Conservation (phyloP, 2,329 filamentous ascomycete species). For the Claviceps maximensis region DNA sequence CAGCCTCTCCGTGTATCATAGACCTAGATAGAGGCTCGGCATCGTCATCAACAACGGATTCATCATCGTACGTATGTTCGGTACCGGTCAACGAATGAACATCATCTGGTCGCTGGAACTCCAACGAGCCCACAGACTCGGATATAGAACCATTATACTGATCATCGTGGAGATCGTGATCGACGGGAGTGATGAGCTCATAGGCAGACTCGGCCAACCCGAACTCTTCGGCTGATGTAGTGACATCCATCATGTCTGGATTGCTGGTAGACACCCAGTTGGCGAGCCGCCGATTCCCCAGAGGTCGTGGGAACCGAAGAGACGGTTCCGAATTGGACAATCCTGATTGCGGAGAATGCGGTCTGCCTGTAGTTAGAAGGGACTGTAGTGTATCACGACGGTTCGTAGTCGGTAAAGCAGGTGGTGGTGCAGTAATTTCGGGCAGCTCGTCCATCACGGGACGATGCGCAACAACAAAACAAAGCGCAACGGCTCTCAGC, state of each 20-base stretch:
- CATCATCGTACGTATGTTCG: constrained; percentile 33
- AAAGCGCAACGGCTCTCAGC: constrained; percentile 7
- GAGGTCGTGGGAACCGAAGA: constrained; percentile 42
- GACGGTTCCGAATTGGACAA: constrained; percentile 32
- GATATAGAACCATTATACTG: constrained; percentile 32
- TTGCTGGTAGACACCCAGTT: constrained; percentile 47
- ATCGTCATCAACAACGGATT: constrained; percentile 23
- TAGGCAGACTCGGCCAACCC: constrained; percentile 43
- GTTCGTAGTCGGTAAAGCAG: constrained; percentile 15
- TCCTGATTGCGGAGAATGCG: constrained; percentile 7
- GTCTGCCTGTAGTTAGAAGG: constrained; percentile 11
- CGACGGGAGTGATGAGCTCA: constrained; percentile 40
- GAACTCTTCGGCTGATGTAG: constrained; percentile 32
- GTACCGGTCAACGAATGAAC: constrained; percentile 38
- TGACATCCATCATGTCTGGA: constrained; percentile 41
- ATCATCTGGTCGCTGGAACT: constrained; percentile 35
- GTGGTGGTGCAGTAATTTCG: constrained; percentile 10
- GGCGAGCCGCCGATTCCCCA: constrained; percentile 41
- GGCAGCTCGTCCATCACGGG: constrained; percentile 41
- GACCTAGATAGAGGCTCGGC: constrained; percentile 7
- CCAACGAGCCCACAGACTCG: constrained; percentile 37
- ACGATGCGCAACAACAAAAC: constrained; percentile 13
- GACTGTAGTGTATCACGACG: constrained; percentile 17
- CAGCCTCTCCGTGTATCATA: constrained; percentile 6
- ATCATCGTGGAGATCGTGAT: constrained; percentile 40